These are phyloP conservation scores for Pseudognaphalium luteoalbum DNA, from an alignment of 129 eudicot genomes.

Conservation along the genomic window DNA sequence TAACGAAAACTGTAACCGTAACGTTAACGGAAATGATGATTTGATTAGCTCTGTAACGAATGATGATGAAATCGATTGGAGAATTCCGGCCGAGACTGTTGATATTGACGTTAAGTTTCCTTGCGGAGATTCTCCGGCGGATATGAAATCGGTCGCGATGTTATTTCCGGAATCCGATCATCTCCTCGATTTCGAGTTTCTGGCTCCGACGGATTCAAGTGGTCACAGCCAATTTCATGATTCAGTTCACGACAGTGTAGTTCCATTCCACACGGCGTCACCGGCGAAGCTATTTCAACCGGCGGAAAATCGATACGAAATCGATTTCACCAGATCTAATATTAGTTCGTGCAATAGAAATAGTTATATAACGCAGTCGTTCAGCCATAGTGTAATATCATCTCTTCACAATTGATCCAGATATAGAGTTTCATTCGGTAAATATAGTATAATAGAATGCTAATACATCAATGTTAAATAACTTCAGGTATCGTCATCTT, in stretches of 20 bases:
- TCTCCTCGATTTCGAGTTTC: slow-evolving; percentile 56
- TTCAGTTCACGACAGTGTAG: slow-evolving; percentile 60
- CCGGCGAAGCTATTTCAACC: slow-evolving; percentile 21
- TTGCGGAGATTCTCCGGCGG: slow-evolving; percentile 38
- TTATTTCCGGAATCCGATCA: slow-evolving; percentile 53
- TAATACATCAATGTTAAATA: background rate
- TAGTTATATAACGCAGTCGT: slow-evolving; percentile 45
- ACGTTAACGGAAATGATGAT: slow-evolving; percentile 25
- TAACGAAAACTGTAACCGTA: slow-evolving; percentile 15
- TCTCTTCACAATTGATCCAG: background rate
- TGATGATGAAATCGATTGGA: slow-evolving; percentile 26
- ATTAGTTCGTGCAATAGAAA: slow-evolving; percentile 41
- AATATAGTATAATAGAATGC: background rate
- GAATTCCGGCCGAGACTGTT: slow-evolving; percentile 18
- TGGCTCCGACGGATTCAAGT: slow-evolving; percentile 31
- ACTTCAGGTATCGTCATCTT: slow-evolving; percentile 75
- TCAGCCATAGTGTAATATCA: slow-evolving; percentile 61
- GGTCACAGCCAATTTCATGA: slow-evolving; percentile 30
- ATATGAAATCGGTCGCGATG: slow-evolving; percentile 48
- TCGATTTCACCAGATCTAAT: slow-evolving; percentile 68
- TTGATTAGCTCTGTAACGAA: slow-evolving; percentile 23
- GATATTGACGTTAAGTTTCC: slow-evolving; percentile 21
- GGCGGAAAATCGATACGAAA: slow-evolving; percentile 36
- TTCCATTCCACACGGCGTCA: slow-evolving; percentile 52
- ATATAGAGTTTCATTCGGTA: background rate